These are phyloP conservation scores for Aspergillus novoparasiticus DNA, from an alignment of 2,329 filamentous ascomycete species.

Conservation along the genomic window DNA sequence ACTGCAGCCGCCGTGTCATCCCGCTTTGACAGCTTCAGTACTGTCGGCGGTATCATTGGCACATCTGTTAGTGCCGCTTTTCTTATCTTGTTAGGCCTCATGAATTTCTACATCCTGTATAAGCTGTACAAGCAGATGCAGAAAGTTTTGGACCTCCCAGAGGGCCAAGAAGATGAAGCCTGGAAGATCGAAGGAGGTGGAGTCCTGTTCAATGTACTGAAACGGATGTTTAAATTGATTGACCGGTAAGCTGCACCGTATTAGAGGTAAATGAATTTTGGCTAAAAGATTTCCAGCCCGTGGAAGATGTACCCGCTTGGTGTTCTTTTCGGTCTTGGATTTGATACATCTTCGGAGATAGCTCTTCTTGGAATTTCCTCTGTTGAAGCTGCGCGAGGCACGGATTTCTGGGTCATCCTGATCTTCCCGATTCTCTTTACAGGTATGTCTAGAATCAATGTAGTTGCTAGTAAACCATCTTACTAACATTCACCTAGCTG, in stretches of 20 bases:
- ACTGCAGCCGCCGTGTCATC: constrained; percentile 81
- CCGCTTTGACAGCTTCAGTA: constrained; percentile 77
- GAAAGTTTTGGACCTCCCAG: constrained; percentile 56
- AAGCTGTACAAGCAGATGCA: constrained; percentile 72
- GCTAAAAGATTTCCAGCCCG: constrained; percentile 31
- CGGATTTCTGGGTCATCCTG: constrained; percentile 89
- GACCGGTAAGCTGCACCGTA: constrained; percentile 44
- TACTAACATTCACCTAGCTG: constrained; percentile 54
- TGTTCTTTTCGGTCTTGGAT: constrained; percentile 85
- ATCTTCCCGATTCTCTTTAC: constrained; percentile 92
- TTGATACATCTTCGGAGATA: constrained; percentile 94
- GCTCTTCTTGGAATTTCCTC: constrained; percentile 88
- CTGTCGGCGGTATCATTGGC: constrained; percentile 84
- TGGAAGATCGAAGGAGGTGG: constrained; percentile 77
- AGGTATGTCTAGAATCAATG: constrained; percentile 48
- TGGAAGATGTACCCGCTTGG: constrained; percentile 98
- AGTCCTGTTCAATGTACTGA: constrained; percentile 70
- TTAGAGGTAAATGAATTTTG: neutral
- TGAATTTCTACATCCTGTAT: constrained; percentile 84
- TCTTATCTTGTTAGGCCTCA: constrained; percentile 76
- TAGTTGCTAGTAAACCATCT: neutral
- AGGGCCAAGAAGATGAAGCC: constrained; percentile 52
- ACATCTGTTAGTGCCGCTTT: constrained; percentile 84
- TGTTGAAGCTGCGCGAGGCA: constrained; percentile 82
- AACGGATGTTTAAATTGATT: constrained; percentile 73